Evolutionary conservation across 1,284 basidiomycete genomes (phyloP).

Genomic region (Austroboletus niveus): DNA sequence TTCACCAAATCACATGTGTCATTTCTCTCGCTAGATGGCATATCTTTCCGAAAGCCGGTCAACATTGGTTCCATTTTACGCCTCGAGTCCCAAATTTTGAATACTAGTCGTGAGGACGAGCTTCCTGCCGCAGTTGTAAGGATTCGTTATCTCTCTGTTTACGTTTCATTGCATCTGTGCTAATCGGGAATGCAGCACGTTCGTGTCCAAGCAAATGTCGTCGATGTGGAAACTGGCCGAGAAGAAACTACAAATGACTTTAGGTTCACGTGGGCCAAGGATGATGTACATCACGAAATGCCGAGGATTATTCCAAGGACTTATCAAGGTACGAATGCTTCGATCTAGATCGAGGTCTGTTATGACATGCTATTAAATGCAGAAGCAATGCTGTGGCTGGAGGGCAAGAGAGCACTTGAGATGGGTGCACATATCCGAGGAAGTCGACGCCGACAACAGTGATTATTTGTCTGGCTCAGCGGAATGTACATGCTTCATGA

Average conservation of each 20-base stretch:
- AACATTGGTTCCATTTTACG: conserved; percentile 79
- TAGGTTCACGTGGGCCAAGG: conserved; percentile 63
- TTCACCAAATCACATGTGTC: conserved; percentile 68
- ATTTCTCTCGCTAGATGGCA: conserved; percentile 77
- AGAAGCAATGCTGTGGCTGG: conserved; percentile 84
- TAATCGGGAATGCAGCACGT: conserved; percentile 49
- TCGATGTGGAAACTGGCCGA: conserved; percentile 68
- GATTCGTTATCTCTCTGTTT: conserved; percentile 5
- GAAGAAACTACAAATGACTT: conserved; percentile 73
- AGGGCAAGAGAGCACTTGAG: conserved; percentile 68
- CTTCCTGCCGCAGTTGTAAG: conserved; percentile 54
- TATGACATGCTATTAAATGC: conserved; percentile 3
- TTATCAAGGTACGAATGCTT: conserved; percentile 51
- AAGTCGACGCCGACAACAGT: conserved; percentile 13
- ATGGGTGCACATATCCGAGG: conserved; percentile 57
- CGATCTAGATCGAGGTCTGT: background rate
- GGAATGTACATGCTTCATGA: too few species aligned
- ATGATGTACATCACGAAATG: conserved; percentile 39
- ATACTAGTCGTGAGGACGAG: conserved; percentile 45
- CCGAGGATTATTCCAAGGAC: conserved; percentile 69
- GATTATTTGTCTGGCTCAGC: background rate
- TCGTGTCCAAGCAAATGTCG: conserved; percentile 72
- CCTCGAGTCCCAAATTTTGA: conserved; percentile 65
- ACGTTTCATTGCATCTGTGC: background rate
- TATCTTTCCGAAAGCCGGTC: conserved; percentile 78